Conservation (phyloP, 2,329 filamentous ascomycete species). For the Cytospora chrysosperma region DNA sequence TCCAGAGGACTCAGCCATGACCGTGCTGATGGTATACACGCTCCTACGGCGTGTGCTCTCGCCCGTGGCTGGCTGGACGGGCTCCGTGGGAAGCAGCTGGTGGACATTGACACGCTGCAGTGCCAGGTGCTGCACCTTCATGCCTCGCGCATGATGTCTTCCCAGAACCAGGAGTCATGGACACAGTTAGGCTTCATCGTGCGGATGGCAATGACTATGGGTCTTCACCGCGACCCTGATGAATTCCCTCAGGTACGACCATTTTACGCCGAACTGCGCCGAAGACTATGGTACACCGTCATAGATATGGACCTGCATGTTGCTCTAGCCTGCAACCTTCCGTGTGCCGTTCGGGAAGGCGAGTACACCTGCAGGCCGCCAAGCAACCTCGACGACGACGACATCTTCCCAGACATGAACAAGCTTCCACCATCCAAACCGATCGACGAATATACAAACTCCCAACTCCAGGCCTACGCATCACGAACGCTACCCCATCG, state of each 20-base stretch:
- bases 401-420: constrained; percentile 47
- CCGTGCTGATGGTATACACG: constrained; percentile 53
- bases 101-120: constrained; percentile 54
- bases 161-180: constrained; percentile 52
- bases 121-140: constrained; percentile 54
- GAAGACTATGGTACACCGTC: constrained; percentile 57
- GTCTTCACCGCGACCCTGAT: constrained; percentile 55
- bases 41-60: constrained; percentile 55
- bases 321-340: constrained; percentile 52
- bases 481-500: constrained; percentile 50
- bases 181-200: constrained; percentile 55
- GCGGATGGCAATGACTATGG: constrained; percentile 60
- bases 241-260: constrained; percentile 51
- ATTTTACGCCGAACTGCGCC: constrained; percentile 52
- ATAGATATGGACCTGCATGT: constrained; percentile 57
- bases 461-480: constrained; percentile 54
- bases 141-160: constrained; percentile 50
- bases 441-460: constrained; percentile 52
- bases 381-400: constrained; percentile 52
- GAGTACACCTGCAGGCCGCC: constrained; percentile 55
- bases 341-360: constrained; percentile 50
- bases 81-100: constrained; percentile 51
- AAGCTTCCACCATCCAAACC: constrained; percentile 49
- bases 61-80: constrained; percentile 54
- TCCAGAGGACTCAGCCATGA: constrained; percentile 51